phyloP scores from a whole-genome alignment of 768 basidiomycete species.

The Pholiota microspora region DNA sequence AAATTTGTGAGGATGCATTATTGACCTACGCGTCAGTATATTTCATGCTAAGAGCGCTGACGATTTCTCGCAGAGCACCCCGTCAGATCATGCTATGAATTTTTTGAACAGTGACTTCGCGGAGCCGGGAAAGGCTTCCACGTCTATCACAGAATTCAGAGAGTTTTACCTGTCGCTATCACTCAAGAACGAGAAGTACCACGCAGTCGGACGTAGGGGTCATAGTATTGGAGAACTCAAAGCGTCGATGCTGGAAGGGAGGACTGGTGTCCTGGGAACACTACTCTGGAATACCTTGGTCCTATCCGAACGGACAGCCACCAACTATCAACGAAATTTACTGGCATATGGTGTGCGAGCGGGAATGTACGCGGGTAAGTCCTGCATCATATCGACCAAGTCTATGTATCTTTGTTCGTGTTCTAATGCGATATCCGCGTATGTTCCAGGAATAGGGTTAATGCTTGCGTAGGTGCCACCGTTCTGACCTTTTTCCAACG shows the following conservation, averaged over 20 bases:
- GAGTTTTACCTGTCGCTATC: conserved; percentile 30
- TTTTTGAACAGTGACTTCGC: conserved; percentile 50
- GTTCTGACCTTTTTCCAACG: conserved; percentile 23
- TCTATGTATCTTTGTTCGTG: not conserved
- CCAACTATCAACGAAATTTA: conserved; percentile 53
- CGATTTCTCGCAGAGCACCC: conserved; percentile 36
- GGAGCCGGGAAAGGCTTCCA: conserved; percentile 15
- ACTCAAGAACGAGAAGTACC: conserved; percentile 1
- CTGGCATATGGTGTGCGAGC: conserved; percentile 56
- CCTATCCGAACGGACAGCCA: conserved; percentile 41
- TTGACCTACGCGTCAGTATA: not conserved
- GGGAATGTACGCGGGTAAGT: conserved; percentile 51
- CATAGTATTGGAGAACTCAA: conserved; percentile 3
- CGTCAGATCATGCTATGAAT: conserved; percentile 60
- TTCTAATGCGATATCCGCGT: not conserved
- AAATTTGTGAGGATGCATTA: conserved; percentile 27
- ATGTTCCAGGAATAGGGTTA: conserved; percentile 38
- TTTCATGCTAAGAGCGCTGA: not conserved
- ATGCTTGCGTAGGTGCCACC: conserved; percentile 37
- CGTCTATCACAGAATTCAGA: conserved; percentile 28
- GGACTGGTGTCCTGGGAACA: conserved; percentile 26
- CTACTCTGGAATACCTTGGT: conserved; percentile 43
- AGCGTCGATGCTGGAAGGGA: conserved; percentile 17
- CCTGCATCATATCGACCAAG: not conserved
- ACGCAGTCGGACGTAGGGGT: not conserved